phyloP scores from a whole-genome alignment of 2,329 filamentous ascomycete species.

The Coniochaeta ligniaria region DNA sequence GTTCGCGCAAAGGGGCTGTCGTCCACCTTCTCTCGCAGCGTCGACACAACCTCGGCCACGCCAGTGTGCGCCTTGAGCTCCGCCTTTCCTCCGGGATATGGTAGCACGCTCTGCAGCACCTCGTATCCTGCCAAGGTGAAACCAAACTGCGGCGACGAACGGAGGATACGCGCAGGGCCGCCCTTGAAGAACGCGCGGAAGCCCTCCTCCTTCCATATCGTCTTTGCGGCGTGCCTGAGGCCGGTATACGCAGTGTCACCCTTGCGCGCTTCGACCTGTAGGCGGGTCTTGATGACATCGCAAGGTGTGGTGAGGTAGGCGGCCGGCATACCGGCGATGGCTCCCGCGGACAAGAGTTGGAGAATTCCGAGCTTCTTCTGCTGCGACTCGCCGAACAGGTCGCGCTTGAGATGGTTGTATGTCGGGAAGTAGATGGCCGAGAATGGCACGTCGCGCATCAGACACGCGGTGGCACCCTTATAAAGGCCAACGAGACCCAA shows the following conservation, averaged over 20 bases:
- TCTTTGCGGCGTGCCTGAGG: slow-evolving; percentile 76
- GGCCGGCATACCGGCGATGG: slow-evolving; percentile 86
- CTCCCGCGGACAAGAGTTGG: slow-evolving; percentile 88
- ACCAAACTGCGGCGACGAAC: slow-evolving; percentile 94
- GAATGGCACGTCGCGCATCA: slow-evolving; percentile 94
- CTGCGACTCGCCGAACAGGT: slow-evolving; percentile 83
- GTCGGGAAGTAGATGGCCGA: slow-evolving; percentile 98
- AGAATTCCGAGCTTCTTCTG: slow-evolving; percentile 84
- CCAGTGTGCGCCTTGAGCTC: slow-evolving; percentile 48
- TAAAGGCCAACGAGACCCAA: slow-evolving; percentile 90
- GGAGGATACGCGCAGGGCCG: slow-evolving; percentile 87
- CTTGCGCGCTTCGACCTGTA: slow-evolving; percentile 96
- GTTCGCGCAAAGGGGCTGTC: slow-evolving; percentile 52
- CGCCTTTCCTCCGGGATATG: slow-evolving; percentile 61
- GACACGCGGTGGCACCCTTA: slow-evolving; percentile 90
- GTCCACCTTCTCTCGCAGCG: slow-evolving; percentile 53
- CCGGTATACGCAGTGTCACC: slow-evolving; percentile 85
- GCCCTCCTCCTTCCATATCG: slow-evolving; percentile 84
- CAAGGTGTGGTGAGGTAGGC: slow-evolving; percentile 95
- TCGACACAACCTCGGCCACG: slow-evolving; percentile 55
- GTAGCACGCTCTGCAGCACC: slow-evolving; percentile 73
- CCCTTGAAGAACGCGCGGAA: slow-evolving; percentile 98
- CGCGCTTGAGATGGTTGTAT: slow-evolving; percentile 89
- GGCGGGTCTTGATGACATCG: slow-evolving; percentile 97
- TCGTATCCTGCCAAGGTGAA: slow-evolving; percentile 97